Evolutionary conservation across 2,329 filamentous ascomycete genomes (phyloP).

Genomic region (Ophiosphaerella narmari): DNA sequence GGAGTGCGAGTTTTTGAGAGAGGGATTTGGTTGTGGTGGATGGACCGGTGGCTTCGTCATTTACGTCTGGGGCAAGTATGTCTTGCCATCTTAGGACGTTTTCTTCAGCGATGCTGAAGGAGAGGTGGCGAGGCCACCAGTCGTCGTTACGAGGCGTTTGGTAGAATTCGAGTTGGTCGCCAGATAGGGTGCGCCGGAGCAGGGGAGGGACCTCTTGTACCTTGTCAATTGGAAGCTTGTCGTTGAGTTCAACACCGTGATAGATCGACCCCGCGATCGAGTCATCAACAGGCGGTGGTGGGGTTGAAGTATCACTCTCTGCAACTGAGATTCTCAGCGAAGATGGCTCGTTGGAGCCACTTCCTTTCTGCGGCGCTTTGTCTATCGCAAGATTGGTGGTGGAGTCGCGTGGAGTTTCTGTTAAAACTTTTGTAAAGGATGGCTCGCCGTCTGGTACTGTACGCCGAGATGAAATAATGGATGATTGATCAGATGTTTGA

Average conservation of each 20-base stretch:
- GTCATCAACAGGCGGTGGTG: slow-evolving; percentile 51
- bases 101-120: slow-evolving; percentile 76
- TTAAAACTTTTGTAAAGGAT: slow-evolving; percentile 38
- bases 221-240: slow-evolving; percentile 49
- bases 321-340: slow-evolving; percentile 13
- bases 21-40: slow-evolving; percentile 36
- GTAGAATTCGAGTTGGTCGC: slow-evolving; percentile 42
- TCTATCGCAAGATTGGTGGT: slow-evolving; percentile 23
- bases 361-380: slow-evolving; percentile 16
- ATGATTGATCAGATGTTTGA: slow-evolving; percentile 14
- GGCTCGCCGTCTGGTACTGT: slow-evolving; percentile 25
- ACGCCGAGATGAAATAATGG: slow-evolving; percentile 18
- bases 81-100: slow-evolving; percentile 67
- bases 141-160: slow-evolving; percentile 57
- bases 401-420: slow-evolving; percentile 42
- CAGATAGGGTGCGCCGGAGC: slow-evolving; percentile 67
- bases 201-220: slow-evolving; percentile 55
- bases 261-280: slow-evolving; percentile 65
- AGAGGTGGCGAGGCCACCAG: slow-evolving; percentile 72
- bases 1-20: slow-evolving; percentile 39
- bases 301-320: slow-evolving; percentile 31
- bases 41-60: slow-evolving; percentile 25
- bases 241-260: slow-evolving; percentile 61
- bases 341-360: slow-evolving; percentile 23
- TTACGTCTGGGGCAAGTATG: slow-evolving; percentile 22